Conservation (phyloP, 129 eudicot genomes). For the Tagetes patula region DNA sequence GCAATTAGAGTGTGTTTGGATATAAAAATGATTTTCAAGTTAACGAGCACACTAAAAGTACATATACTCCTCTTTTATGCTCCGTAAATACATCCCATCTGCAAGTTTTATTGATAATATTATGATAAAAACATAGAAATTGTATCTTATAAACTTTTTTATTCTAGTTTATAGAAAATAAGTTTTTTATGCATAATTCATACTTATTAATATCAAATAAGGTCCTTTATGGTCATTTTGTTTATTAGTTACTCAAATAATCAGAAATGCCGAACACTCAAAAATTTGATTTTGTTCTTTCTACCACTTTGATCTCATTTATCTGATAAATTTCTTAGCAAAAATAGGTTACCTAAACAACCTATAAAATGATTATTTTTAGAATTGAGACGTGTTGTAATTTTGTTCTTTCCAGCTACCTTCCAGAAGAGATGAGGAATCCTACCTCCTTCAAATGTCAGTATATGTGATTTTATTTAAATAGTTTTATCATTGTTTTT, state of each 20-base stretch:
- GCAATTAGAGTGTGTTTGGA: background rate
- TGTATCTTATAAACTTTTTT: background rate
- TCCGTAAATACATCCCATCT: background rate
- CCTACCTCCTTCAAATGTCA: conserved; percentile 91
- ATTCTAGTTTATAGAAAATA: background rate
- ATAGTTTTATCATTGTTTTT: background rate
- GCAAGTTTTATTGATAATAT: background rate
- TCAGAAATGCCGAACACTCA: background rate
- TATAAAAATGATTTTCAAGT: background rate
- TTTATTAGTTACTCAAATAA: background rate
- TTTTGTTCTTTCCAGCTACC: conserved; percentile 55
- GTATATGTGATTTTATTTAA: conserved; percentile 24
- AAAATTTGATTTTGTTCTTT: background rate
- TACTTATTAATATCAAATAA: background rate
- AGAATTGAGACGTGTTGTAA: no score
- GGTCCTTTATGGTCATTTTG: background rate
- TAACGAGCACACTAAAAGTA: background rate
- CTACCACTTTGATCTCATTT: background rate
- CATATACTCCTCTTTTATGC: background rate
- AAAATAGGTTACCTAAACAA: background rate
- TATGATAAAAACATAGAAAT: background rate
- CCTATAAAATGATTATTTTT: background rate
- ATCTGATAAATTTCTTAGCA: background rate
- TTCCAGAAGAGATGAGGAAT: conserved; percentile 99
- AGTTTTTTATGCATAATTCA: no score